phyloP scores from a whole-genome alignment of 169 alveolate species.

The Blepharisma undulans region DNA sequence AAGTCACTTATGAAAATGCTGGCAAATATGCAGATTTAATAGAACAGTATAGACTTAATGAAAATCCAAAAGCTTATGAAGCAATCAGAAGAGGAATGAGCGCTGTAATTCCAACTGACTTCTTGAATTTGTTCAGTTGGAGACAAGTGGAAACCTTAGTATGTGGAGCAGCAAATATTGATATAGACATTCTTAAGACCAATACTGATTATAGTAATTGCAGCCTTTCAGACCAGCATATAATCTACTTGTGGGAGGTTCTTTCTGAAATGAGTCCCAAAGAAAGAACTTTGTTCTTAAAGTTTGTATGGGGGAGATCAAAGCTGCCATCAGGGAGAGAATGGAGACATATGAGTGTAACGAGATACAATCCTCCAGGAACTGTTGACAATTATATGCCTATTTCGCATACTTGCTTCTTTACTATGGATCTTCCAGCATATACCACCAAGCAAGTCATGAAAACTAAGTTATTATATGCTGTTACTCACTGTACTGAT shows the following conservation, averaged over 20 bases:
- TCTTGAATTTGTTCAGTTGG: conserved; percentile 61
- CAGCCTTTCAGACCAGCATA: conserved; percentile 26
- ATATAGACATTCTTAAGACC: conserved; percentile 79
- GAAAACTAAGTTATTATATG: conserved; percentile 57
- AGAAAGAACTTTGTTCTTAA: conserved; percentile 83
- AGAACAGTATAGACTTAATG: conserved; percentile 24
- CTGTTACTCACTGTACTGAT: conserved; percentile 47
- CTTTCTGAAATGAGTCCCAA: conserved; percentile 74
- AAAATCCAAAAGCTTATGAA: conserved; percentile 38
- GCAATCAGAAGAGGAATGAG: conserved; percentile 65
- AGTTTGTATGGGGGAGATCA: conserved; percentile 93
- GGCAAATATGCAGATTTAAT: conserved; percentile 4
- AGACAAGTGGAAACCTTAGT: conserved; percentile 76
- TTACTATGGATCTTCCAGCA: conserved; percentile 61
- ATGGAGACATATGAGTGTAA: conserved; percentile 13
- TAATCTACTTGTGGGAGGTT: conserved; percentile 82
- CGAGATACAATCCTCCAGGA: conserved; percentile 21
- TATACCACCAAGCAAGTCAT: conserved; percentile 55
- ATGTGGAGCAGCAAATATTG: conserved; percentile 88
- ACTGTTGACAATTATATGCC: conserved; percentile 46
- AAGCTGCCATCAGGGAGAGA: conserved; percentile 78
- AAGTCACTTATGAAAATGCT: conserved; percentile 40
- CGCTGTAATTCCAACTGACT: conserved; percentile 68
- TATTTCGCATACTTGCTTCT: conserved; percentile 68
- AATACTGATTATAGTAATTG: conserved; percentile 86